Evolutionary conservation across 2,329 filamentous ascomycete species (phyloP).

Genomic region (Diaporthe humulicola): DNA sequence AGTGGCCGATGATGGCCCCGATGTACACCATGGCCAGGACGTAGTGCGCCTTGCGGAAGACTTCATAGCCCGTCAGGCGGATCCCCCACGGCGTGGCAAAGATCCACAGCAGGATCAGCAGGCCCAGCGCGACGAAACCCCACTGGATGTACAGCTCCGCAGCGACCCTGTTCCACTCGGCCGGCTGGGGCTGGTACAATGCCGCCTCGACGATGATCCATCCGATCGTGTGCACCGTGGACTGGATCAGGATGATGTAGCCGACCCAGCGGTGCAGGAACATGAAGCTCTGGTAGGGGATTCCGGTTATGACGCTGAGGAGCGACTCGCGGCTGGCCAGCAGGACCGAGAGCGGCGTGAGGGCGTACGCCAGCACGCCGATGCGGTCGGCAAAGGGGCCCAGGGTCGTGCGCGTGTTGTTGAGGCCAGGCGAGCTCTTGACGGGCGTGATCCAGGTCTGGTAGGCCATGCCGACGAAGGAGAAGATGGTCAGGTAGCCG

Average conservation of each 20-base stretch:
- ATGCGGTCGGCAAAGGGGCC: constrained; percentile 78
- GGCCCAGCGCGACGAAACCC: constrained; percentile 76
- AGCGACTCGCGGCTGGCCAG: constrained; percentile 78
- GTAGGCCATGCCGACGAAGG: constrained; percentile 78
- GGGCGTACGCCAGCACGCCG: constrained; percentile 78
- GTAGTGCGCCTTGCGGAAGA: constrained; percentile 82
- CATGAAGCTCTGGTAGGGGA: constrained; percentile 83
- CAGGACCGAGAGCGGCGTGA: constrained; percentile 78
- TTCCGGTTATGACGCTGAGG: constrained; percentile 76
- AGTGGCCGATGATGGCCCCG: constrained; percentile 82
- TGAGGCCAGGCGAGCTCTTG: constrained; percentile 63
- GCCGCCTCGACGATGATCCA: constrained; percentile 77
- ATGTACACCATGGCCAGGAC: constrained; percentile 81
- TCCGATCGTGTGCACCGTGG: constrained; percentile 76
- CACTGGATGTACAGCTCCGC: constrained; percentile 78
- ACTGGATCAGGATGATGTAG: constrained; percentile 78
- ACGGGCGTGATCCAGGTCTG: constrained; percentile 79
- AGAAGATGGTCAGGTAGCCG: constrained; percentile 76
- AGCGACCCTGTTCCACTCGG: constrained; percentile 68
- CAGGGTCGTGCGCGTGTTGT: constrained; percentile 75
- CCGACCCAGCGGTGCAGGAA: constrained; percentile 84
- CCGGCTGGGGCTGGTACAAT: constrained; percentile 80
- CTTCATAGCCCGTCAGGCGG: constrained; percentile 78
- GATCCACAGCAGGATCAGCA: constrained; percentile 73
- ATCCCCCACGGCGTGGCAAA: constrained; percentile 70